Base-by-base conservation (phyloP, 2,329 filamentous ascomycete species). In the Phoma herbarum region DNA sequence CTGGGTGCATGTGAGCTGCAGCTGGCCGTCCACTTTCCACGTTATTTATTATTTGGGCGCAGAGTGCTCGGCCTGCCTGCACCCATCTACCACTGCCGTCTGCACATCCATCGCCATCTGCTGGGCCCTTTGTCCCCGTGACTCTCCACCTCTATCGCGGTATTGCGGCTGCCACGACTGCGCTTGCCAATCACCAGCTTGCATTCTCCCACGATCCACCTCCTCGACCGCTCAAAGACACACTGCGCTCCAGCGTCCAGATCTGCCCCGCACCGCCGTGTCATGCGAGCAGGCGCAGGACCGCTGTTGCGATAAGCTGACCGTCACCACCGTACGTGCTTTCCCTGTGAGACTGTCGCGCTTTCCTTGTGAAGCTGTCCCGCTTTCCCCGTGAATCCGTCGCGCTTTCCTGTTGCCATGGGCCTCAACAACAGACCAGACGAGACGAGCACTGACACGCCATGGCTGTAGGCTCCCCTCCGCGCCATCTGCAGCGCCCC, bases 121-220 rank as follows among this genome's bases (percentile, higher is more conserved):
- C 20, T 23, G n/a, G 0, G 2, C 20, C 20, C 28, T 11, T 22
- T 42, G 50, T 28, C 31, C 64, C 16, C 60, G 64, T 65, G 63
- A 63, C 18, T 39, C 57, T 11, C 16, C 8, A 11, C 18, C 26
- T 10, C 5, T 28, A 2, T 53, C 18, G 29, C 44, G 14, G 43
- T 35, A 53, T 46, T 43, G 62, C 45, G 57, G 61, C 28, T 41
- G 68, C 66, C 63, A 64, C 70, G 63, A 52, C 52, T 55, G 57
- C 54, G 62, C 63, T 59, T 66, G 59, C 71, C 70, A 72, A 73
- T 73, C 70, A 74, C 55, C 67, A 63, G 54, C 66, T 52, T 33
- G 57, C 62, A 62, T 68, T 67, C 62, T 61, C 68, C 68, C 71
- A 74, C 72, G 67, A 66, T 62, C 52, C 59, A 45, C 16, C 41